These are phyloP conservation scores for Trametes polyzona DNA, from an alignment of 1,284 basidiomycete genomes.

Conservation along the genomic window DNA sequence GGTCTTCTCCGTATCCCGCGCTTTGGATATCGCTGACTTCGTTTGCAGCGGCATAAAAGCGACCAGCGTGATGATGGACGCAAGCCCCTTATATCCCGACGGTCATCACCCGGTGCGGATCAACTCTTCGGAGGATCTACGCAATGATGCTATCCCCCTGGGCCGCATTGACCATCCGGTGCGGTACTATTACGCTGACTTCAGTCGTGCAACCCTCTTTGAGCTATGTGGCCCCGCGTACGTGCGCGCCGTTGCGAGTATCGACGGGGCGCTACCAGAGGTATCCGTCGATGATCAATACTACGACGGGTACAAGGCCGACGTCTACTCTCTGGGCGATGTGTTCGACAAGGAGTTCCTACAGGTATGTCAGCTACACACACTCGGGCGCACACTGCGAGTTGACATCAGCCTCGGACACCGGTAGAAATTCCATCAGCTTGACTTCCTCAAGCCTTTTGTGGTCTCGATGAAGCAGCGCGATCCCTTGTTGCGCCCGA, in stretches of 20 bases:
- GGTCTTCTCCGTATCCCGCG: too few species aligned
- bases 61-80: too few species aligned
- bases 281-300: slow-evolving; percentile 28
- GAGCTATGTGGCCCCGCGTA: slow-evolving; percentile 7
- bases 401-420: not conserved
- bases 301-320: slow-evolving; percentile 36
- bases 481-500: slow-evolving; percentile 23
- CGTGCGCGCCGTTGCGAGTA: slow-evolving; percentile 9
- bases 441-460: slow-evolving; percentile 30
- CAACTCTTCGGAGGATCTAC: slow-evolving; percentile 14
- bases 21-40: too few species aligned
- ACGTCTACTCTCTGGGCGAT: slow-evolving; percentile 36
- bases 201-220: slow-evolving; percentile 35
- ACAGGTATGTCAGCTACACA: slow-evolving; percentile 29
- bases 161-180: slow-evolving; percentile 23
- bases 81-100: slow-evolving; percentile 27
- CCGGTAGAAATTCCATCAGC: slow-evolving; percentile 11
- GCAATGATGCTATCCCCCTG: not conserved
- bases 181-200: slow-evolving; percentile 37
- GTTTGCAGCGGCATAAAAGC: too few species aligned
- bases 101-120: slow-evolving; percentile 31
- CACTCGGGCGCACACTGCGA: too few species aligned
- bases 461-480: slow-evolving; percentile 26
- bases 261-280: slow-evolving; percentile 34
- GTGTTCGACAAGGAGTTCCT: slow-evolving; percentile 27